Evolutionary conservation across 2,329 filamentous ascomycete species (phyloP).

Genomic region (Trichoderma guizhouense): DNA sequence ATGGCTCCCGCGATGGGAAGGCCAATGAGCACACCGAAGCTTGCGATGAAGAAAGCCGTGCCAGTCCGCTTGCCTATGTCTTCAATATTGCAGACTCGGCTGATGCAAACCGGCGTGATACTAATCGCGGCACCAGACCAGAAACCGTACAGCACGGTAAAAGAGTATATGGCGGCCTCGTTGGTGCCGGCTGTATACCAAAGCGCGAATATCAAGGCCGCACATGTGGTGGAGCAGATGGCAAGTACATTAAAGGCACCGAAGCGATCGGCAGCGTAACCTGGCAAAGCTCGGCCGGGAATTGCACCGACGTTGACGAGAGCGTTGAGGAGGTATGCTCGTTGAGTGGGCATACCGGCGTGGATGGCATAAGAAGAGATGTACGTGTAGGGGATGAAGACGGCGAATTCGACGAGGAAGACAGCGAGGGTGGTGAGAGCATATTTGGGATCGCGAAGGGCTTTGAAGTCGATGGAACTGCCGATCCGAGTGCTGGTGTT

Average conservation of each 20-base stretch:
- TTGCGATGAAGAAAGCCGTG: slow-evolving; percentile 66
- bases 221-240: slow-evolving; percentile 45
- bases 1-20: slow-evolving; percentile 58
- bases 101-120: slow-evolving; percentile 68
- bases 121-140: slow-evolving; percentile 67
- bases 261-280: slow-evolving; percentile 62
- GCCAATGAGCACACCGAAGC: slow-evolving; percentile 54
- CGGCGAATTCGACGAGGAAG: slow-evolving; percentile 58
- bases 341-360: slow-evolving; percentile 49
- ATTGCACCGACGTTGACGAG: slow-evolving; percentile 68
- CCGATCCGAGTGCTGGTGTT: slow-evolving; percentile 32
- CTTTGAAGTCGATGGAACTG: slow-evolving; percentile 46
- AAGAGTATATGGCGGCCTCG: slow-evolving; percentile 54
- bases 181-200: slow-evolving; percentile 55
- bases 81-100: slow-evolving; percentile 65
- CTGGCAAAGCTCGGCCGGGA: slow-evolving; percentile 65
- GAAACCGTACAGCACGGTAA: slow-evolving; percentile 66
- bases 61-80: slow-evolving; percentile 69
- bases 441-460: slow-evolving; percentile 50
- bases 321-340: slow-evolving; percentile 65
- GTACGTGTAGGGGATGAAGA: slow-evolving; percentile 66
- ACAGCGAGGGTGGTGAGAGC: slow-evolving; percentile 50
- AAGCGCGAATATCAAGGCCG: slow-evolving; percentile 51
- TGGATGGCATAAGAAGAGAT: slow-evolving; percentile 61
- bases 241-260: slow-evolving; percentile 71